Base-by-base conservation (phyloP, 352 stramenopile genomes). In the Phytophthora syringae region DNA sequence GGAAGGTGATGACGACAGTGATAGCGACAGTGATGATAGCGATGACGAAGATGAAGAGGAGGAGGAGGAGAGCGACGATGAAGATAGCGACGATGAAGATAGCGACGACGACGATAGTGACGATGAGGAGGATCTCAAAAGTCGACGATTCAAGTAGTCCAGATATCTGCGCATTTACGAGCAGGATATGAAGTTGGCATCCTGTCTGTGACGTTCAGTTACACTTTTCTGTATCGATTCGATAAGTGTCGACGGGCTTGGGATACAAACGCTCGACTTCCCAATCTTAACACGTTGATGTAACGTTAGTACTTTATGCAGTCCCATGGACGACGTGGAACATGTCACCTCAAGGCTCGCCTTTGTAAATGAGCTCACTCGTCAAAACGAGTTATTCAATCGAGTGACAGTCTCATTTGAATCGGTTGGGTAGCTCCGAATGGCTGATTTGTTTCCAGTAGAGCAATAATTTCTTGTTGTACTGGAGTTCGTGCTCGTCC, bases 331-430 rank as follows among this genome's bases (percentile, higher is more conserved):
- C n/a, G n/a, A n/a, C n/a, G n/a, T n/a, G n/a, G n/a, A n/a, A n/a
- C n/a, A n/a, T n/a, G n/a, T n/a, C n/a, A n/a, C n/a, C n/a, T n/a
- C n/a, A n/a, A n/a, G n/a, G n/a, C n/a, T n/a, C n/a, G n/a, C n/a
- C n/a, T n/a, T n/a, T n/a, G n/a, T n/a, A n/a, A n/a, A n/a, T n/a
- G n/a, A n/a, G n/a, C n/a, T n/a, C n/a, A n/a, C n/a, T n/a, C n/a
- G n/a, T n/a, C n/a, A n/a, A n/a, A n/a, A n/a, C n/a, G n/a, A n/a
- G n/a, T n/a, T n/a, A n/a, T 36, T 75, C 62, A 51, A 69, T 72
- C n/a, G 73, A 85, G n/a, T 84, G 71, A 44, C 1, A 56, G 36
- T n/a, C 12, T 42, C 21, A 56, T 52, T n/a, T 52, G 48, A 22
- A 32, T 63, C 3, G 44, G 25, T 48, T 39, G 47, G 18, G 9